Conservation (phyloP, 2,329 filamentous ascomycete genomes). For the Knoxdaviesia capensis region DNA sequence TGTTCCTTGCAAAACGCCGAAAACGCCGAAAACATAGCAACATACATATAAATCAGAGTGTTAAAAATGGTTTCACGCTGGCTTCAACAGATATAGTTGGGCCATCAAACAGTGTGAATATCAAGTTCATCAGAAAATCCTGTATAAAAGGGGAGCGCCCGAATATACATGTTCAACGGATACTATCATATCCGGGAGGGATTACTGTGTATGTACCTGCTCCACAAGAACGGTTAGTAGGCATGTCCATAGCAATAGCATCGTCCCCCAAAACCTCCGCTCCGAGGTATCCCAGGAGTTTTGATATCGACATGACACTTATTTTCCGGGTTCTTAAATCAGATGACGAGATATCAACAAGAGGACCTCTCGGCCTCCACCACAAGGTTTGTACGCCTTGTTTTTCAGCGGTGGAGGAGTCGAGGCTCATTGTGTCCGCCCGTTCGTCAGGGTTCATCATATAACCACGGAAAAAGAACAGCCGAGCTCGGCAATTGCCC, state of each 20-base stretch:
- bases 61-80: no score
- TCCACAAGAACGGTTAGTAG: no score
- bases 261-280: no score
- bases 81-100: conserved; percentile 14
- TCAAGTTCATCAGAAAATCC: conserved; percentile 22
- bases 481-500: no score
- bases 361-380: conserved; percentile 28
- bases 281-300: no score
- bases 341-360: conserved; percentile 49
- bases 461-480: conserved; percentile 8
- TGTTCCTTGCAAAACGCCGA: no score
- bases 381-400: conserved; percentile 44
- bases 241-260: no score
- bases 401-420: conserved; percentile 20
- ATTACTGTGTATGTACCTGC: no score
- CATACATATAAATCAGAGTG: no score
- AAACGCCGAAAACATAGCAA: no score
- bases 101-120: conserved; percentile 43
- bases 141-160: conserved; percentile 5
- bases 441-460: conserved; percentile 51
- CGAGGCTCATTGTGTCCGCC: conserved; percentile 45
- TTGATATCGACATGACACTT: not conserved
- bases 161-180: no score
- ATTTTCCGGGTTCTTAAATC: conserved; percentile 18
- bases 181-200: no score